Evolutionary conservation across 2,329 filamentous ascomycete species (phyloP).

Genomic region (Periglandula ipomoeae): DNA sequence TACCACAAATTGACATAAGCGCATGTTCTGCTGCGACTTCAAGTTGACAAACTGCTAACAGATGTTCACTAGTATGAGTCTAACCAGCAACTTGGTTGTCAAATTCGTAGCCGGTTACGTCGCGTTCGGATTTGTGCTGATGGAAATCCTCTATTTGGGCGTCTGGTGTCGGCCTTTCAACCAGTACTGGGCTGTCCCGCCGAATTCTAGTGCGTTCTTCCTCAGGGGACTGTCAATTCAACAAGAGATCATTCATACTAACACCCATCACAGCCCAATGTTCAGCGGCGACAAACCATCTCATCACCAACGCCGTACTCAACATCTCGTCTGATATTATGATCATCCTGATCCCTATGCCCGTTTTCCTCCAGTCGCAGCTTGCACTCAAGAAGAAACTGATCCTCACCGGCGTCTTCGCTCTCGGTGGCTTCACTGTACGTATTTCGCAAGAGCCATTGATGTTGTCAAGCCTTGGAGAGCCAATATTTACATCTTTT

Average conservation of each 20-base stretch:
- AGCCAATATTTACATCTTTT: not conserved
- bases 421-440: slow-evolving; percentile 38
- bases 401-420: slow-evolving; percentile 37
- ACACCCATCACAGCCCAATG: slow-evolving; percentile 37
- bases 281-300: slow-evolving; percentile 45
- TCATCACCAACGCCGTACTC: slow-evolving; percentile 48
- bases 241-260: not conserved
- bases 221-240: too few relatives aligned
- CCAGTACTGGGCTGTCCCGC: slow-evolving; percentile 49
- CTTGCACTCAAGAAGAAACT: slow-evolving; percentile 42
- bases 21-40: too few relatives aligned
- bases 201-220: slow-evolving; percentile 32
- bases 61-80: slow-evolving; percentile 31
- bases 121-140: slow-evolving; percentile 35
- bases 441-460: too few relatives aligned
- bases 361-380: slow-evolving; percentile 39
- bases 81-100: slow-evolving; percentile 37
- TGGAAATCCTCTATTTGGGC: slow-evolving; percentile 39
- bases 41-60: too few relatives aligned
- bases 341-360: slow-evolving; percentile 50
- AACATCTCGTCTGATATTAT: slow-evolving; percentile 52
- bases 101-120: slow-evolving; percentile 40
- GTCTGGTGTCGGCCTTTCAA: slow-evolving; percentile 48
- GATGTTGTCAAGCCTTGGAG: slow-evolving; percentile 12
- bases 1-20: slow-evolving; percentile 45